These are phyloP conservation scores for Pycnococcus provasolii DNA, from an alignment of 139 green algal species.

Conservation along the genomic window DNA sequence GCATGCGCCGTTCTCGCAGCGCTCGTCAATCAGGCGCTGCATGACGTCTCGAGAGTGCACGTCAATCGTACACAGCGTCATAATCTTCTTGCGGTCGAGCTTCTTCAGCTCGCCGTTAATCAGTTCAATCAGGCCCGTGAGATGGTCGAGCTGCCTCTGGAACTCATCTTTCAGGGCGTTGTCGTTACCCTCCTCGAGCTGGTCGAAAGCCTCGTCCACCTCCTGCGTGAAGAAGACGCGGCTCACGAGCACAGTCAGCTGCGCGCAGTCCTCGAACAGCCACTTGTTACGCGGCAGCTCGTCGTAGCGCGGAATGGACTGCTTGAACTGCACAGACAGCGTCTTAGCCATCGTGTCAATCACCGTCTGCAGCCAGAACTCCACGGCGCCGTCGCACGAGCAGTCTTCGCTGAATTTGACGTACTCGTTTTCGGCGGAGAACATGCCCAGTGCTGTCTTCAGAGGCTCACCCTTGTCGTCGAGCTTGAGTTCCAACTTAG, in stretches of 20 bases:
- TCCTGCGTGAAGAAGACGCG: conserved; percentile 79
- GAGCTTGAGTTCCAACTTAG: conserved; percentile 69
- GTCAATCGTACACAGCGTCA: conserved; percentile 90
- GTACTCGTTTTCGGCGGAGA: conserved; percentile 67
- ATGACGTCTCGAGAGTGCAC: conserved; percentile 84
- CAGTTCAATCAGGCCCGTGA: conserved; percentile 66
- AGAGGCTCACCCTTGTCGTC: conserved; percentile 41
- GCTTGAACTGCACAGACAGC: conserved; percentile 59
- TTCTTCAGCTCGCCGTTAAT: conserved; percentile 70
- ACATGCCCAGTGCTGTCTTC: conserved; percentile 70
- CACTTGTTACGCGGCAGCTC: conserved; percentile 68
- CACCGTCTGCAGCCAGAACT: conserved; percentile 66
- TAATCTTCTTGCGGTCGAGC: conserved; percentile 81
- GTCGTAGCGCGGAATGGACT: conserved; percentile 70
- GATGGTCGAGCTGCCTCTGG: conserved; percentile 47
- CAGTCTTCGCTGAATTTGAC: conserved; percentile 63
- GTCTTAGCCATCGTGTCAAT: conserved; percentile 65
- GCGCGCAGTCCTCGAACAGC: conserved; percentile 71
- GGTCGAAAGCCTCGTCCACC: conserved; percentile 62
- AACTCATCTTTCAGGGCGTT: conserved; percentile 65
- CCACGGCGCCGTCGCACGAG: conserved; percentile 65
- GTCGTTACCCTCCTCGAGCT: conserved; percentile 86
- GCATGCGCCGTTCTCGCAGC: conserved; percentile 46
- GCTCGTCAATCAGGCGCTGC: conserved; percentile 68
- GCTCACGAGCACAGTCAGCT: conserved; percentile 72